These are phyloP conservation scores for Larix kaempferi DNA, from an alignment of 75 land plant genomes.

Conservation along the genomic window DNA sequence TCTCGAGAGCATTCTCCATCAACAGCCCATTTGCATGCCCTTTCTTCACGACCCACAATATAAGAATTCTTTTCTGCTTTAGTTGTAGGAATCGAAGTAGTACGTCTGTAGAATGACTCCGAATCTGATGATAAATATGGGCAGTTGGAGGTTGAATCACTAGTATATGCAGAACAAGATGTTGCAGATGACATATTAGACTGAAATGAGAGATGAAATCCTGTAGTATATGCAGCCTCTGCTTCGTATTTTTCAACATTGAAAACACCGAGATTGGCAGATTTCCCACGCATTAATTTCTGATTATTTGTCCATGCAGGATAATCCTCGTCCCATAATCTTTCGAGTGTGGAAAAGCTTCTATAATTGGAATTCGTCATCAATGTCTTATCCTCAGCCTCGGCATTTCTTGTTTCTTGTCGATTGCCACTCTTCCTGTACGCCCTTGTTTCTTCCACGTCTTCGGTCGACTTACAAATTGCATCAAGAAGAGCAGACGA, in stretches of 20 bases:
- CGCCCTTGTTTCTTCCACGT: not conserved
- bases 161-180: not conserved
- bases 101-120: not conserved
- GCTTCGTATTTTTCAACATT: not conserved
- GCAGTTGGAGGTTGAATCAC: not conserved
- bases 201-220: not conserved
- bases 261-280: conserved; percentile 5
- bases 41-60: not conserved
- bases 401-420: not conserved
- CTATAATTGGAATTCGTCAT: not conserved
- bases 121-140: conserved; percentile 6
- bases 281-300: not conserved
- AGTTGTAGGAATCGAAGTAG: not conserved
- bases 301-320: not conserved
- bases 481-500: conserved; percentile 29
- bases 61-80: not conserved
- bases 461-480: conserved; percentile 28
- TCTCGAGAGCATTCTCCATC: not conserved
- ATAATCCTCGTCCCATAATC: not conserved
- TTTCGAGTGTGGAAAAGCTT: not conserved
- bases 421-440: not conserved
- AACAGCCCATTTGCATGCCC: not conserved
- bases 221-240: too few relatives aligned
- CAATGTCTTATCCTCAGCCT: not conserved
- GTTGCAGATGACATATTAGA: not conserved